Conservation (phyloP, 2,329 filamentous ascomycete species). For the Botryotinia narcissicola region DNA sequence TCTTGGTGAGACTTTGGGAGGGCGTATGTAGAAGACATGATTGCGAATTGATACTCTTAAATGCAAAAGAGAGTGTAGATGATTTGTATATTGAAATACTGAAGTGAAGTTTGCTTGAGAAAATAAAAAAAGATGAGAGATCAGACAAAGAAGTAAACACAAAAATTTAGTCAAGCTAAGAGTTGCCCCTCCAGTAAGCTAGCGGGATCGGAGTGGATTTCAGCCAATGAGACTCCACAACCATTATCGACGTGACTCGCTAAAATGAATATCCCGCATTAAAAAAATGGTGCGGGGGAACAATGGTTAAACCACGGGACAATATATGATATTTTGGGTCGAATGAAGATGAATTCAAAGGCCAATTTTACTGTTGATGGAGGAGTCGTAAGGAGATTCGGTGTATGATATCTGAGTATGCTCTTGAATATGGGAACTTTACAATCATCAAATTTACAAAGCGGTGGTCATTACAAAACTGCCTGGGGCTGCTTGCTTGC, state of each 20-base stretch:
- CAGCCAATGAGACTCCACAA: conserved; percentile 7
- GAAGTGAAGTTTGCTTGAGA: neutral
- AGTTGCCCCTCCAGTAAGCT: conserved; percentile 12
- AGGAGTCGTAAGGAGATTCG: neutral
- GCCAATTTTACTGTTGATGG: neutral
- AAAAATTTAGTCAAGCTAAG: conserved; percentile 15
- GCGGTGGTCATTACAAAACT: neutral
- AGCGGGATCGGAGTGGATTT: neutral
- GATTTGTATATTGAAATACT: neutral
- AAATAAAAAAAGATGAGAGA: conserved; percentile 1
- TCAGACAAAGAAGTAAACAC: conserved; percentile 13
- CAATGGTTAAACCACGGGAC: conserved; percentile 6
- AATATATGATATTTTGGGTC: neutral
- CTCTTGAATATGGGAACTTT: no score
- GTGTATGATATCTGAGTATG: neutral
- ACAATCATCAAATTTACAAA: neutral
- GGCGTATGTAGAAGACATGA: conserved; percentile 50
- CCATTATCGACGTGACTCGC: neutral
- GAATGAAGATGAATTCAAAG: neutral
- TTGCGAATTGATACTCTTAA: conserved; percentile 17
- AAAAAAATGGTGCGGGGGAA: conserved; percentile 4
- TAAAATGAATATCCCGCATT: conserved; percentile 8
- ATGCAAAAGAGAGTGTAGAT: neutral
- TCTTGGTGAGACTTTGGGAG: conserved; percentile 65
- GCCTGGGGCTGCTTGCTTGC: neutral